phyloP scores from a whole-genome alignment of 345 rosid species.

The Salix koriyanagi region DNA sequence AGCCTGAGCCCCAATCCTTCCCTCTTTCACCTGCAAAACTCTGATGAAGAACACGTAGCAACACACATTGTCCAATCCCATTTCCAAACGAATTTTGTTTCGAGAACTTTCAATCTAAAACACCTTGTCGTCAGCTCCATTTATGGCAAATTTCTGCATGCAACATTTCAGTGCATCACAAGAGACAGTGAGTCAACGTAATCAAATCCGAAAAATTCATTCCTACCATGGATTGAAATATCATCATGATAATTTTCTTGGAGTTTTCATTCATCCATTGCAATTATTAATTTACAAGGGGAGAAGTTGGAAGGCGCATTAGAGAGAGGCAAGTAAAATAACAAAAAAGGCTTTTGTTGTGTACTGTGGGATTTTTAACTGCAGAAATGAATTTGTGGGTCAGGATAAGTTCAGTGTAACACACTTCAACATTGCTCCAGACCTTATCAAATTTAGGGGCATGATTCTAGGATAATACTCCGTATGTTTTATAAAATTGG shows the following conservation, averaged over 20 bases:
- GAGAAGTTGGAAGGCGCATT: not conserved
- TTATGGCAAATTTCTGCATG: conserved; percentile 13
- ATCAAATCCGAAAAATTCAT: not conserved
- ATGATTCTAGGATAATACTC: not conserved
- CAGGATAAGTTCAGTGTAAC: conserved; percentile 15
- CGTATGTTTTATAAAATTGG: not conserved
- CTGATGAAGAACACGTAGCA: not conserved
- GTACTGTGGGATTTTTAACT: not conserved
- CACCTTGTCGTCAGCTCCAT: conserved; percentile 28
- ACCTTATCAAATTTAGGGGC: not conserved
- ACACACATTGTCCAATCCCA: not conserved
- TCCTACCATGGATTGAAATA: not conserved
- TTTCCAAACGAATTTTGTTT: not conserved
- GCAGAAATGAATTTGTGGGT: conserved; percentile 3
- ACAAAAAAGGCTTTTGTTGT: not conserved
- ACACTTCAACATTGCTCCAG: conserved; percentile 2
- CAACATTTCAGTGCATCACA: conserved; percentile 11
- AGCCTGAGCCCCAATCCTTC: not conserved
- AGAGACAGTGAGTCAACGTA: not conserved
- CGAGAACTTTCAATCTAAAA: conserved; percentile 20
- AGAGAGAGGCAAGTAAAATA: not conserved
- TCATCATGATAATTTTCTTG: conserved; percentile 1
- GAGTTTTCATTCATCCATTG: conserved; percentile 12
- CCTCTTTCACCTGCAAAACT: not conserved
- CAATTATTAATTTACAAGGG: not conserved